These are phyloP conservation scores for Ampelomyces quisqualis DNA, from an alignment of 2,329 filamentous ascomycete species.

Conservation along the genomic window DNA sequence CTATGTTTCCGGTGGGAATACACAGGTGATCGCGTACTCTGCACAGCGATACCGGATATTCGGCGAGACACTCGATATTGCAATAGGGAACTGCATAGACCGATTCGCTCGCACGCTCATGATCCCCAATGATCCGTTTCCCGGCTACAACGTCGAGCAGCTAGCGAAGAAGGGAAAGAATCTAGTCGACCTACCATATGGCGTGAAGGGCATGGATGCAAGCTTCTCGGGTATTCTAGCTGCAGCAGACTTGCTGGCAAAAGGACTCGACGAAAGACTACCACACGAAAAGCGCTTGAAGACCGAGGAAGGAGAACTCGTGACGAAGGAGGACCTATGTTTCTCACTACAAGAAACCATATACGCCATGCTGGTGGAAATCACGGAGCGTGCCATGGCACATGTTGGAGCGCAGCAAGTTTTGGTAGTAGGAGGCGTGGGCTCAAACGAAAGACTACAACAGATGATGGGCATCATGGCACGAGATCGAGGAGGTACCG, in stretches of 20 bases:
- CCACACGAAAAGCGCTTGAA: constrained; percentile 43
- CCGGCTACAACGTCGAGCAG: constrained; percentile 97
- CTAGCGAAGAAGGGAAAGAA: constrained; percentile 72
- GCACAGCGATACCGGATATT: constrained; percentile 96
- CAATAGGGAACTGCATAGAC: constrained; percentile 95
- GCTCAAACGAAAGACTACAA: constrained; percentile 90
- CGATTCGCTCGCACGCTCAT: constrained; percentile 87
- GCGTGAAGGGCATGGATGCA: constrained; percentile 98
- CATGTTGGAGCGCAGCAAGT: constrained; percentile 91
- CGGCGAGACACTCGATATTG: constrained; percentile 95
- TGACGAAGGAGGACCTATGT: constrained; percentile 83
- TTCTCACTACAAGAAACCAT: constrained; percentile 95
- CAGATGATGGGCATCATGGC: constrained; percentile 99
- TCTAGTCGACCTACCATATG: constrained; percentile 86
- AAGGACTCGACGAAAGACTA: constrained; percentile 55
- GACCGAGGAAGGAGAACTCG: constrained; percentile 55
- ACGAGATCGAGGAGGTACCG: constrained; percentile 78
- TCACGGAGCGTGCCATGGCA: constrained; percentile 97
- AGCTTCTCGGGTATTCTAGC: constrained; percentile 92
- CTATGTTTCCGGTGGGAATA: constrained; percentile 95
- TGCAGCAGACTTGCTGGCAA: constrained; percentile 76
- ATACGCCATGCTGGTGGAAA: constrained; percentile 96
- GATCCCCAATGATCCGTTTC: constrained; percentile 94
- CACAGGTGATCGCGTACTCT: constrained; percentile 95
- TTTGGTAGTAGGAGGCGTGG: constrained; percentile 91